Percentiles rank a stretch among this genome's conserved stretches.
phyloP scores from a whole-genome alignment of 495 filamentous ascomycete genomes.

The Penicillium cosmopolitanum region DNA sequence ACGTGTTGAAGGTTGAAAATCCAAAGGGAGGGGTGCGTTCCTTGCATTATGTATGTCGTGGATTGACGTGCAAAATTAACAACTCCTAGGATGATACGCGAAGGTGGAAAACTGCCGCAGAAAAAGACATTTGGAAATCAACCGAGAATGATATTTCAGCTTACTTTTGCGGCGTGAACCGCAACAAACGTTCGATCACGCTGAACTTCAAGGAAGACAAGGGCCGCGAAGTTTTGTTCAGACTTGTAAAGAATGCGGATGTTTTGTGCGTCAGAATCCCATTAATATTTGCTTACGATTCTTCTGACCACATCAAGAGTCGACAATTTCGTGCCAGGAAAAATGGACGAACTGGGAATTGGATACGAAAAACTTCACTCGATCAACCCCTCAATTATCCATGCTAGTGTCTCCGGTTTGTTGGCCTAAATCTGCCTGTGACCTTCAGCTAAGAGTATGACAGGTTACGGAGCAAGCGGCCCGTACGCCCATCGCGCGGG shows the following conservation, averaged over 20 bases:
- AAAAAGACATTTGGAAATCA: constrained; percentile 27
- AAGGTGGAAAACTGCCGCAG: constrained; percentile 24
- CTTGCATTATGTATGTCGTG: neutral
- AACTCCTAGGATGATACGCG: constrained; percentile 27
- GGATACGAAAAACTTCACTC: constrained; percentile 70
- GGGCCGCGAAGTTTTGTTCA: constrained; percentile 74
- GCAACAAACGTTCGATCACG: constrained; percentile 87
- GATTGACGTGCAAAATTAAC: constrained; percentile 32
- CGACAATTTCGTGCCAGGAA: constrained; percentile 87
- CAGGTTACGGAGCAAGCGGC: constrained; percentile 78
- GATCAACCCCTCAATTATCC: constrained; percentile 64
- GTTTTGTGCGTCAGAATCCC: constrained; percentile 52
- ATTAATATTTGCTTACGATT: neutral
- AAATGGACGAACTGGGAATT: constrained; percentile 77
- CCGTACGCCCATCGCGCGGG: constrained; percentile 77
- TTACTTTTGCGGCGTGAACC: constrained; percentile 56
- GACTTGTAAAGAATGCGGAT: constrained; percentile 72
- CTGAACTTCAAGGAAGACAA: constrained; percentile 75
- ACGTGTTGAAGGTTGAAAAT: constrained; percentile 92
- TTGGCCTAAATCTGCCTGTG: too few relatives aligned
- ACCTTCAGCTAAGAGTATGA: constrained; percentile 6
- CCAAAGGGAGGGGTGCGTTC: constrained; percentile 65
- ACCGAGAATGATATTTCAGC: constrained; percentile 19
- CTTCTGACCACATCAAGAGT: constrained; percentile 43
- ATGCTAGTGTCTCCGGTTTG: constrained; percentile 34